These are phyloP conservation scores for Akanthomyces lecanii DNA, from an alignment of 2,329 filamentous ascomycete species.

Conservation along the genomic window DNA sequence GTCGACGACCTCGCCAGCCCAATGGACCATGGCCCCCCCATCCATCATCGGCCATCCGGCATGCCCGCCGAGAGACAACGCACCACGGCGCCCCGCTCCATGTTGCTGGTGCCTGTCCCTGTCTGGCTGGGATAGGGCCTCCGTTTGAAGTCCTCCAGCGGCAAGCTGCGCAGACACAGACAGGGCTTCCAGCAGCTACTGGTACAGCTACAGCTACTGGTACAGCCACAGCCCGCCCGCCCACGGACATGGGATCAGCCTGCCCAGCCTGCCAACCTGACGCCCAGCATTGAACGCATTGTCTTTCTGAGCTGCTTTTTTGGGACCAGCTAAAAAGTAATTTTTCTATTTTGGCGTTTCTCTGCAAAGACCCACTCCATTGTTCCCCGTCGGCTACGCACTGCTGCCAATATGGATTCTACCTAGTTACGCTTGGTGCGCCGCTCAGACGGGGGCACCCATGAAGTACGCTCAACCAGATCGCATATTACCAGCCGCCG, in stretches of 20 bases:
- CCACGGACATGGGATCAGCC: neutral
- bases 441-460: slow-evolving; percentile 4
- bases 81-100: neutral
- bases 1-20: neutral
- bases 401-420: neutral
- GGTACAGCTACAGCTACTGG: no score
- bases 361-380: neutral
- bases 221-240: neutral
- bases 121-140: neutral
- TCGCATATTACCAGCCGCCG: slow-evolving; percentile 5
- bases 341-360: neutral
- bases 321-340: neutral
- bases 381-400: neutral
- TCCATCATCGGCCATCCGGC: slow-evolving; percentile 6
- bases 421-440: neutral
- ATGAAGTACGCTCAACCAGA: neutral
- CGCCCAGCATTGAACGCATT: neutral
- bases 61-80: slow-evolving; percentile 10
- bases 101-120: neutral
- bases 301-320: neutral
- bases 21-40: neutral
- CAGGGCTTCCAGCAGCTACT: no score
- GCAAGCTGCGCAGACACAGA: neutral
- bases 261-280: neutral
- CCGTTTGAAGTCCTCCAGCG: neutral